phyloP scores from a whole-genome alignment of 2,329 filamentous ascomycete genomes.

The Elsinoe perseae region DNA sequence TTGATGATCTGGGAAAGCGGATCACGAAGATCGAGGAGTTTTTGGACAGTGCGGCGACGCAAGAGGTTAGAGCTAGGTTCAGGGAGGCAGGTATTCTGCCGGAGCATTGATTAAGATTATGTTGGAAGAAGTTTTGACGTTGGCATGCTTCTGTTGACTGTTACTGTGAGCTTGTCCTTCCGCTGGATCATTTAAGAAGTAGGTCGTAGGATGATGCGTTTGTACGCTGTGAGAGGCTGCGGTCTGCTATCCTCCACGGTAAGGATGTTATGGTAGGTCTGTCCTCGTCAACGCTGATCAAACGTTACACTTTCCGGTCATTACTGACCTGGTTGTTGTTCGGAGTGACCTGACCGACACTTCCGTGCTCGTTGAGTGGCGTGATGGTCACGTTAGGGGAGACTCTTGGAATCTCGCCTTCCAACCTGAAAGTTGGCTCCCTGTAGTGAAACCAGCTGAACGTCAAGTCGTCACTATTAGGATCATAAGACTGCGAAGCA shows the following conservation, averaged over 20 bases:
- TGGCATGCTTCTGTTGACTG: not conserved
- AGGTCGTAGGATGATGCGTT: slow-evolving; percentile 33
- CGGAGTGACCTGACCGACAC: slow-evolving; percentile 24
- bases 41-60: slow-evolving; percentile 16
- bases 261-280: slow-evolving; percentile 44
- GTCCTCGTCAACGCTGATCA: slow-evolving; percentile 29
- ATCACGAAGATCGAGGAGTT: slow-evolving; percentile 21
- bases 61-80: slow-evolving; percentile 11
- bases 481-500: slow-evolving; percentile 41
- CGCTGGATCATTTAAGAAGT: not conserved
- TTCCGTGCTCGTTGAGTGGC: slow-evolving; percentile 23
- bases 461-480: slow-evolving; percentile 36
- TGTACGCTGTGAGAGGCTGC: slow-evolving; percentile 42
- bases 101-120: not conserved
- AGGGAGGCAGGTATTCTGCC: not conserved
- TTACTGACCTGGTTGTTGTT: slow-evolving; percentile 21
- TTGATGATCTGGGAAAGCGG: slow-evolving; percentile 19
- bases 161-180: not conserved
- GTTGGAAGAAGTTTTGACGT: too few relatives aligned
- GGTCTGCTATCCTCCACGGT: slow-evolving; percentile 41
- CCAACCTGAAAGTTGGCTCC: slow-evolving; percentile 36
- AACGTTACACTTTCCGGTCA: slow-evolving; percentile 29
- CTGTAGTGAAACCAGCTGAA: slow-evolving; percentile 48
- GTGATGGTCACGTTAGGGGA: slow-evolving; percentile 31
- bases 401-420: slow-evolving; percentile 31